phyloP scores from a whole-genome alignment of 495 filamentous ascomycete genomes.

The Parathielavia appendiculata region DNA sequence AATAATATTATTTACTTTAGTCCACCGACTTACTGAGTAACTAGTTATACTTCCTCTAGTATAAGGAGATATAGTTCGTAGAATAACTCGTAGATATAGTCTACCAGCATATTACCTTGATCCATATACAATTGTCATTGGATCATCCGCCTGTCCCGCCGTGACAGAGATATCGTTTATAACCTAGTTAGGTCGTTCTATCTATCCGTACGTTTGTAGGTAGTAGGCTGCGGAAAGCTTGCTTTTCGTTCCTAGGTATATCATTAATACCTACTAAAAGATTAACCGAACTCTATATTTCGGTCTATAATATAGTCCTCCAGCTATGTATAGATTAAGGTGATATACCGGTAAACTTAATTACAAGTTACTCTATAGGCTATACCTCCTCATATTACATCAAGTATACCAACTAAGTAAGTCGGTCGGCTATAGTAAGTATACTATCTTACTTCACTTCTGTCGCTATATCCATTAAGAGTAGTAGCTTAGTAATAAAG shows the following conservation, averaged over 20 bases:
- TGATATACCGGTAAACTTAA: not conserved
- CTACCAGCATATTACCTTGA: no score
- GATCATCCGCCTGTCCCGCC: no score
- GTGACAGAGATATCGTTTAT: not conserved
- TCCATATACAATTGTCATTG: no score
- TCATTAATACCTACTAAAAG: not conserved
- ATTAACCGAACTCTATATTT: not conserved
- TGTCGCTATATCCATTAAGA: not conserved
- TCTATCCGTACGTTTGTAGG: constrained; percentile 8
- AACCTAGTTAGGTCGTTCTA: constrained; percentile 1
- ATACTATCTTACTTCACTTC: not conserved
- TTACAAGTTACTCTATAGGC: not conserved
- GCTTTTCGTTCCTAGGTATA: not conserved
- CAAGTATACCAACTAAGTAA: not conserved
- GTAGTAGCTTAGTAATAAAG: constrained; percentile 6
- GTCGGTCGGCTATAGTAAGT: not conserved
- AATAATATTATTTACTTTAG: no score
- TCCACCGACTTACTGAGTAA: no score
- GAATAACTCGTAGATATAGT: no score
- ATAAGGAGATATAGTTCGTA: no score
- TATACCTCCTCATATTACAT: not conserved
- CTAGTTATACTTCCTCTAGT: no score
- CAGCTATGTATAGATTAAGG: not conserved
- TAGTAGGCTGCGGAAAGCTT: constrained; percentile 4
- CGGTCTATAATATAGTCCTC: constrained; percentile 7